Percentiles rank a stretch among this genome's conserved stretches.
phyloP scores from a whole-genome alignment of 371 early-diverging fungal species.

The Apophysomyces elegans region DNA sequence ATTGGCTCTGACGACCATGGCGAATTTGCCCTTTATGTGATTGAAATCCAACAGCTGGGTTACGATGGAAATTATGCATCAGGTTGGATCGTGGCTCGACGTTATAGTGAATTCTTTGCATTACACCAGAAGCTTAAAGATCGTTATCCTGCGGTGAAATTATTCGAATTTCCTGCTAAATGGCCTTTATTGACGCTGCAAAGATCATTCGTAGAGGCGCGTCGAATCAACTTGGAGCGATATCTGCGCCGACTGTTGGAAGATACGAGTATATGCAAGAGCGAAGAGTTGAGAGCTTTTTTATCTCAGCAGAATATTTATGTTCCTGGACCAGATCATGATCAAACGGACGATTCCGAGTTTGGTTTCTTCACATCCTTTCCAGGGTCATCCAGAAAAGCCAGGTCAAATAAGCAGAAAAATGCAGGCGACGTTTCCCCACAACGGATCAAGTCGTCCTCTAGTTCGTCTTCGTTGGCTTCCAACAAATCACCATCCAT shows the following conservation, averaged over 20 bases:
- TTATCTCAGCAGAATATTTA: conserved; percentile 67
- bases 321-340: conserved; percentile 45
- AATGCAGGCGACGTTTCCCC: conserved; percentile 2
- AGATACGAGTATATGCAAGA: conserved; percentile 56
- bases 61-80: conserved; percentile 56
- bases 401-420: background rate
- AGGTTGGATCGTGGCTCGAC: conserved; percentile 81
- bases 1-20: conserved; percentile 60
- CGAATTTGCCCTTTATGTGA: conserved; percentile 76
- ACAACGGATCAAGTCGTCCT: conserved; percentile 21
- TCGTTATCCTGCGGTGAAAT: conserved; percentile 57
- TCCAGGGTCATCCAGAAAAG: conserved; percentile 8
- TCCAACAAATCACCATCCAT: conserved; percentile 14
- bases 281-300: conserved; percentile 63
- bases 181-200: conserved; percentile 67
- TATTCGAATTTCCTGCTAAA: conserved; percentile 79
- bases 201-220: conserved; percentile 68
- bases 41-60: conserved; percentile 76
- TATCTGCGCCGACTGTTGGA: conserved; percentile 71
- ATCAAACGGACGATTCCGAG: conserved; percentile 16
- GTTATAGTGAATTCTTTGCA: conserved; percentile 82
- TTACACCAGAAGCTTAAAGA: conserved; percentile 74
- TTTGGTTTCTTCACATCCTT: conserved; percentile 25
- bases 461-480: conserved; percentile 20
- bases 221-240: conserved; percentile 68